Base-by-base conservation (phyloP, 2,329 filamentous ascomycete genomes). In the Paecilomyces fulvus region DNA sequence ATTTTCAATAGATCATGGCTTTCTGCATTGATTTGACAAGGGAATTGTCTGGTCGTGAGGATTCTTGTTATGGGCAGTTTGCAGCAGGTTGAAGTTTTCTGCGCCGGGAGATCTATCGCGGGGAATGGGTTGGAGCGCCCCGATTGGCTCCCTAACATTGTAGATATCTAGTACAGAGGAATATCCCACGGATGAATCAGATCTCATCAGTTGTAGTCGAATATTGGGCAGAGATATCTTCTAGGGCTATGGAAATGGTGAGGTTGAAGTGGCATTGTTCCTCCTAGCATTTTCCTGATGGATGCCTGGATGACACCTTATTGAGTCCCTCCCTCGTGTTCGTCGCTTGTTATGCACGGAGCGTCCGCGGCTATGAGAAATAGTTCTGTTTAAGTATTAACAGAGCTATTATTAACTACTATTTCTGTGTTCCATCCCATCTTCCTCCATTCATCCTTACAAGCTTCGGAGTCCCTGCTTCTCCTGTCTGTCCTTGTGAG, bases 101-200 rank as follows among this genome's bases (percentile, higher is more conserved):
- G 48, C 57, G 48, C 58, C 61, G 61, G 61, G 58, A 60, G 59
- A 63, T 63, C 57, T 43, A 43, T 12, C 37, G 37, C 37, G 37
- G 37, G 37, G 37, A 43, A 43, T n/a, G 14, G n/a, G 37, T 3
- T 9, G 5, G 37, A 17, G 3, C 14, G 37, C 37, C 33, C 37
- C 37, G 37, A 43, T 43, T 43, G 37, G 37, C 14, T 43, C 37
- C 9, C n/a, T n/a, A 8, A n/a, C 14, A 17, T 3, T 17, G 17
- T 43, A 37, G 33, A 37, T 33, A 14, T n/a, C n/a, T 37, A 37
- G 33, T 37, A 43, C 17, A 8, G 37, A 43, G 17, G 37, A 43
- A 43, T 20, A 12, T 43, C 12, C 3, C 12, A n/a, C 20, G n/a
- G 14, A 43, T 43, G 17, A 43, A 43, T 9, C 30, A 7, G 25